Evolutionary conservation across 2,329 filamentous ascomycete species (phyloP).

Genomic region (Neocatenulostroma microsporum): DNA sequence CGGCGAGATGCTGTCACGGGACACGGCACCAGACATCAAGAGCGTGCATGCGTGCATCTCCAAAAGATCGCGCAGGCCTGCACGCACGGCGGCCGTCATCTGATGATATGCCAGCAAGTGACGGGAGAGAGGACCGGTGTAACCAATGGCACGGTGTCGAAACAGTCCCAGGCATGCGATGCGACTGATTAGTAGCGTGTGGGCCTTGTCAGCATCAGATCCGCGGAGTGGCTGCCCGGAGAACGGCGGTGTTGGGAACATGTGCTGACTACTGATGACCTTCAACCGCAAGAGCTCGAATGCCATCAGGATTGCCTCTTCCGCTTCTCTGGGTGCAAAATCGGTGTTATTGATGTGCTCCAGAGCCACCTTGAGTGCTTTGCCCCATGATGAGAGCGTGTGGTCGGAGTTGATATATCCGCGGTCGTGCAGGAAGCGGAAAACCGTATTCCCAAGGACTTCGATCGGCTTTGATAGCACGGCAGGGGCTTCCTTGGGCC

Average conservation of each 20-base stretch:
- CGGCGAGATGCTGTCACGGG: conserved; percentile 49
- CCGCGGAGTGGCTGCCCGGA: conserved; percentile 54
- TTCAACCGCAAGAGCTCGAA: conserved; percentile 77
- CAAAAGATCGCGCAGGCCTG: conserved; percentile 70
- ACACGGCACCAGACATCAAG: conserved; percentile 71
- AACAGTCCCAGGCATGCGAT: conserved; percentile 77
- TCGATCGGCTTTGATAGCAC: conserved; percentile 56
- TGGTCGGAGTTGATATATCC: conserved; percentile 77
- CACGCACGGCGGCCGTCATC: conserved; percentile 69
- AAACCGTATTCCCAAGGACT: conserved; percentile 66
- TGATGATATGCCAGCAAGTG: conserved; percentile 82
- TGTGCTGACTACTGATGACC: conserved; percentile 64
- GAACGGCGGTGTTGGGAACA: conserved; percentile 45
- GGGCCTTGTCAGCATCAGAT: conserved; percentile 62
- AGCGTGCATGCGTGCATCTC: conserved; percentile 75
- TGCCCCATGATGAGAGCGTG: conserved; percentile 75
- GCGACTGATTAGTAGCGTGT: conserved; percentile 75
- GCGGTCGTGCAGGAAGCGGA: conserved; percentile 82
- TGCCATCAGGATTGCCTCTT: conserved; percentile 73
- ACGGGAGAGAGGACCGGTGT: conserved; percentile 88
- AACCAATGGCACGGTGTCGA: conserved; percentile 76
- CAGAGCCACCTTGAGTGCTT: conserved; percentile 58
- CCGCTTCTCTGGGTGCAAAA: conserved; percentile 45
- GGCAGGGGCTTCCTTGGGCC: conserved; percentile 31
- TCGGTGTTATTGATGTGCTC: conserved; percentile 18